Base-by-base conservation (phyloP, 164 flowering plant genomes). In the Hamamelis virginiana region DNA sequence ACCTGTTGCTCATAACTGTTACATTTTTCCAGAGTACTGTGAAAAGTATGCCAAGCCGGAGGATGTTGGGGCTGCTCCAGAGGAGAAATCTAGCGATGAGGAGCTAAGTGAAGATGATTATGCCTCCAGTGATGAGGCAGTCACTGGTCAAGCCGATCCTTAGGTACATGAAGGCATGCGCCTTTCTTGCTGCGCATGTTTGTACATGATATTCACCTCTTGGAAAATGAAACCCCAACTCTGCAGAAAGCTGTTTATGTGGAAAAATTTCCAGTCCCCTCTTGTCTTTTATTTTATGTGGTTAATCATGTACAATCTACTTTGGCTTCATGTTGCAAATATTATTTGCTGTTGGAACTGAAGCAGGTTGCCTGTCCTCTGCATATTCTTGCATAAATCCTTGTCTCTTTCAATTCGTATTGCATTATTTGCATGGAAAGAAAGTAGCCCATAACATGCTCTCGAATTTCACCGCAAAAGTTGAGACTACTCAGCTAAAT, bases 41-140 rank as follows among this genome's bases (percentile, higher is more conserved):
- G 82, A 77, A 68, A 83, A 74, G 64, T 85, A 82, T 69, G 92
- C 92, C 13, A 86, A 86, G 65, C 81, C 83, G 64, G 84, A 77
- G 58, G 84, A 85, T 61, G 67, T 73, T 9, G 80, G 80, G 11
- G 75, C 56, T 18, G 80, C 61, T 1, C 62, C 66, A 1, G 84
- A 81, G 56, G 88, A 77, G 57, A 71, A 70, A 41, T 85, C 88
- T 0, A 78, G 81, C 22, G 81, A 84, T 27, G 85, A 85, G 69
- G 84, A 84, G 71, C 69, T 75, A 69, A 80, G 82, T 19, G 87
- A 83, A 52, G 86, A 73, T 38, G 81, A 80, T 19, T 77, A 80
- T 73, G 80, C 44, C 41, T 80, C 81, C 5, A 78, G 85, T 38
- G 85, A 85, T 44, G 91, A 86, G 14, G 75, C 67, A 44, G 33